These are phyloP conservation scores for Dryas octopetala DNA, from an alignment of 306 rosid genomes.

Conservation along the genomic window DNA sequence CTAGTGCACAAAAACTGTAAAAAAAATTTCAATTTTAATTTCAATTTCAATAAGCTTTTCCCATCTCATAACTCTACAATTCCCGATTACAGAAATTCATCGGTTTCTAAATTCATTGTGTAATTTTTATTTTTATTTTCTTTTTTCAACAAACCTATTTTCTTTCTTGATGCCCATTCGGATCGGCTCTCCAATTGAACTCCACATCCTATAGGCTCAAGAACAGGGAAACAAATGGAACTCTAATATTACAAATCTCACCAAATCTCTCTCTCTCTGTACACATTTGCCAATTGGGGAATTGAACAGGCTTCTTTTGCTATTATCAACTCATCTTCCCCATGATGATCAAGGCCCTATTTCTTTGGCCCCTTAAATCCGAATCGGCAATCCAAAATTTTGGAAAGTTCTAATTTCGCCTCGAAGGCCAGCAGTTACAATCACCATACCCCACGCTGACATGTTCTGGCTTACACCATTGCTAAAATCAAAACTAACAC, in stretches of 20 bases:
- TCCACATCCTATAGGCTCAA: slow-evolving; percentile 51
- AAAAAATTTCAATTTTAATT: slow-evolving; percentile 64
- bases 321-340: slow-evolving; percentile 37
- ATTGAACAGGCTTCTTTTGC: slow-evolving; percentile 34
- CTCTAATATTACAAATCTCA: slow-evolving; percentile 77
- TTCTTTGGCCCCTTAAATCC: slow-evolving; percentile 49
- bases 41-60: slow-evolving; percentile 54
- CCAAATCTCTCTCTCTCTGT: slow-evolving; percentile 78
- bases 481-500: slow-evolving; percentile 60
- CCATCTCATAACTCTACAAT: slow-evolving; percentile 77
- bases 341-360: slow-evolving; percentile 27
- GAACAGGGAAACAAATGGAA: slow-evolving; percentile 59
- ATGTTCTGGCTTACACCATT: slow-evolving; percentile 52
- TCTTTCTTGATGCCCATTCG: slow-evolving; percentile 44
- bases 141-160: slow-evolving; percentile 39
- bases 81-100: slow-evolving; percentile 62
- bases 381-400: slow-evolving; percentile 88
- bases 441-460: slow-evolving; percentile 96
- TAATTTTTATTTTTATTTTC: slow-evolving; percentile 20
- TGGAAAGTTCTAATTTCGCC: slow-evolving; percentile 94
- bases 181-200: slow-evolving; percentile 41
- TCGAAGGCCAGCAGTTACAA: slow-evolving; percentile 87
- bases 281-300: slow-evolving; percentile 61
- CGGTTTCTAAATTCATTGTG: slow-evolving; percentile 63
- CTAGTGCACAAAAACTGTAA: slow-evolving; percentile 29